Evolutionary conservation across 352 stramenopile genomes (phyloP).

Genomic region (Phytophthora fragariaefolia): DNA sequence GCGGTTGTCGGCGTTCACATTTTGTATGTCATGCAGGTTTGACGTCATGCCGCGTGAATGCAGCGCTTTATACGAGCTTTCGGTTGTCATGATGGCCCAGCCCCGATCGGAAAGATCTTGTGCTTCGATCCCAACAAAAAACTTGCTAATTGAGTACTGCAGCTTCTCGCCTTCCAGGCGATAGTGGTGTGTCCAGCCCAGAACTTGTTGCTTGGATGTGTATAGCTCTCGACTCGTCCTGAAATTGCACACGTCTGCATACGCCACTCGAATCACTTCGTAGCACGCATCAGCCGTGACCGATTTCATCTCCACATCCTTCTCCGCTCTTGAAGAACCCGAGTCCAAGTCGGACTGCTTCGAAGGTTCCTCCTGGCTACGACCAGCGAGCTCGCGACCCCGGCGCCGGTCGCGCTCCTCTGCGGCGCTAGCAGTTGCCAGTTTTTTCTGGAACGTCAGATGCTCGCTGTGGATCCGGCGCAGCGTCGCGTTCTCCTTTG

Average conservation of each 20-base stretch:
- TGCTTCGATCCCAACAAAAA: constrained; percentile 34
- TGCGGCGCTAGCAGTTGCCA: constrained; percentile 15
- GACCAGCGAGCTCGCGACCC: constrained; percentile 1
- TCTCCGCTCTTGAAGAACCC: constrained; percentile 5
- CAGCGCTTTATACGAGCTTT: constrained; percentile 36
- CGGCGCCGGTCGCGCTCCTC: constrained; percentile 15
- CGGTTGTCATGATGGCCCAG: constrained; percentile 47
- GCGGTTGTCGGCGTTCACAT: constrained; percentile 45
- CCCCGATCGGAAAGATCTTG: constrained; percentile 36
- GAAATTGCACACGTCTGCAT: constrained; percentile 32
- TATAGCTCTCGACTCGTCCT: constrained; percentile 35
- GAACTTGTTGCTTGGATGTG: constrained; percentile 36
- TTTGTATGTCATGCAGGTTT: constrained; percentile 37
- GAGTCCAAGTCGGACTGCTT: constrained; percentile 11
- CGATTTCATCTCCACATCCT: constrained; percentile 24
- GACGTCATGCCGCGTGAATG: constrained; percentile 44
- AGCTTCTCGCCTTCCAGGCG: constrained; percentile 30
- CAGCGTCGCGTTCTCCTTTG: constrained; percentile 41
- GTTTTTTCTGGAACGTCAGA: constrained; percentile 37
- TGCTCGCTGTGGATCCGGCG: constrained; percentile 30
- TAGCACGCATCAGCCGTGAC: constrained; percentile 38
- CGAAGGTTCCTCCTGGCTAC: background rate
- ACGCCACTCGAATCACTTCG: constrained; percentile 48
- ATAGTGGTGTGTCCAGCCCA: constrained; percentile 50
- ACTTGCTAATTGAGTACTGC: constrained; percentile 51